Percentiles rank a stretch among this genome's conserved stretches.
Evolutionary conservation across 1,284 basidiomycete species (phyloP).

Genomic region (Boletus coffeatus): DNA sequence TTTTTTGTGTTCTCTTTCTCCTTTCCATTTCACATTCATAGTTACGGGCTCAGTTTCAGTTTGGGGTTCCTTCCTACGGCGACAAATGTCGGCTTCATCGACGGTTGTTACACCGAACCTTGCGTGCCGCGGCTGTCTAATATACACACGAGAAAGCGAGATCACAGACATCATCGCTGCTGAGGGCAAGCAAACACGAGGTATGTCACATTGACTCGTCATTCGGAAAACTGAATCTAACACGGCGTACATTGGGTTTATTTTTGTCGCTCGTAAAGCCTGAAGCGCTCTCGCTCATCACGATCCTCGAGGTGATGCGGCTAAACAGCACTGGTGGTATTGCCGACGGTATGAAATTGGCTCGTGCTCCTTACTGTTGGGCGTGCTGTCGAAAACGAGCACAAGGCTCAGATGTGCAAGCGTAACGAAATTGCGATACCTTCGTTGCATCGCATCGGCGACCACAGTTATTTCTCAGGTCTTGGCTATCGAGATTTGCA

Average conservation of each 20-base stretch:
- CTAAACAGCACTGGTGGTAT: constrained; percentile 76
- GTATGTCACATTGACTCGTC: constrained; percentile 10
- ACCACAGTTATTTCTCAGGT: constrained; percentile 49
- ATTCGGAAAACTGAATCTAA: not conserved
- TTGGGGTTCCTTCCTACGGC: constrained; percentile 6
- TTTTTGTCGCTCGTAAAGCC: constrained; percentile 76
- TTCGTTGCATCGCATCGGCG: constrained; percentile 30
- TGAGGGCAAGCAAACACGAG: constrained; percentile 30
- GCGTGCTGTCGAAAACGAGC: constrained; percentile 83
- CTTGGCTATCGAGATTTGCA: constrained; percentile 54
- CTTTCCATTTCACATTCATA: not conserved
- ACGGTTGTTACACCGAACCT: not conserved
- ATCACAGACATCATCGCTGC: constrained; percentile 51
- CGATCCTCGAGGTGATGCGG: constrained; percentile 89
- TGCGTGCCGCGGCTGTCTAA: not conserved
- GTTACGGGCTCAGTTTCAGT: constrained; percentile 3
- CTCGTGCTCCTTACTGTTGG: constrained; percentile 82
- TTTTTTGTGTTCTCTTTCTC: not conserved
- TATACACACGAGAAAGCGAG: constrained; percentile 29
- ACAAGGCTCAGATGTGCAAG: constrained; percentile 79
- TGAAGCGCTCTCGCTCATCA: constrained; percentile 82
- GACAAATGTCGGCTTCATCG: not conserved
- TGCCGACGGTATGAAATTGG: constrained; percentile 85
- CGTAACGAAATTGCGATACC: constrained; percentile 57
- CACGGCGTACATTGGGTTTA: constrained; percentile 35